Percentiles rank a stretch among this genome's conserved stretches.
Evolutionary conservation across 306 rosid genomes (phyloP).

Genomic region (Datisca glomerata): DNA sequence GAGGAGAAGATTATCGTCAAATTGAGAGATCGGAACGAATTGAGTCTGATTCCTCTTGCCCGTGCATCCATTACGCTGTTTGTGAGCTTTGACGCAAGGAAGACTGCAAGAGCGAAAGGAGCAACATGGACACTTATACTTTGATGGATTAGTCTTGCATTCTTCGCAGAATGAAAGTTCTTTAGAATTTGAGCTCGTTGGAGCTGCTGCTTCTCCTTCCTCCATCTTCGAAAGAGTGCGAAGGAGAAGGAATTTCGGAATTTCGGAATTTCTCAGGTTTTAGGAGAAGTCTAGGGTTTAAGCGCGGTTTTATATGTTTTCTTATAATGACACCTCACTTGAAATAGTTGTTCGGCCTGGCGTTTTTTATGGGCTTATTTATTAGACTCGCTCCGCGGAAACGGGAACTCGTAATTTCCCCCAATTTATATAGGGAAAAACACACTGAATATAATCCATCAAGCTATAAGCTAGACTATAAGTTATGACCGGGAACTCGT

Average conservation of each 20-base stretch:
- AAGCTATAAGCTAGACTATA: too few relatives aligned
- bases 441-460: too few relatives aligned
- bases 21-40: slow-evolving; percentile 64
- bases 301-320: too few relatives aligned
- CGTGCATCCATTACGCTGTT: slow-evolving; percentile 49
- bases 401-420: too few relatives aligned
- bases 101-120: slow-evolving; percentile 69
- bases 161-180: slow-evolving; percentile 36
- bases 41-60: slow-evolving; percentile 63
- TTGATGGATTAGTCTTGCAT: slow-evolving; percentile 54
- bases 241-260: too few relatives aligned
- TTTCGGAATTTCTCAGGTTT: background rate
- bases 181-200: slow-evolving; percentile 10
- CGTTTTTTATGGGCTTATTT: too few relatives aligned
- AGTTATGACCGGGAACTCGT: too few relatives aligned
- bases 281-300: slow-evolving; percentile 5
- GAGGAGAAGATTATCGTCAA: slow-evolving; percentile 45
- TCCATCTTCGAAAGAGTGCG: too few relatives aligned
- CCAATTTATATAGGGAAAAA: too few relatives aligned
- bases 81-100: slow-evolving; percentile 77
- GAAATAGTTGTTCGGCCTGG: too few relatives aligned
- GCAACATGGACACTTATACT: slow-evolving; percentile 85
- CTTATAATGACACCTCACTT: too few relatives aligned
- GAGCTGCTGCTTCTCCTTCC: slow-evolving; percentile 17
- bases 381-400: too few relatives aligned